Evolutionary conservation across 257 asterid genomes (phyloP).

Genomic region (Avicennia marina): DNA sequence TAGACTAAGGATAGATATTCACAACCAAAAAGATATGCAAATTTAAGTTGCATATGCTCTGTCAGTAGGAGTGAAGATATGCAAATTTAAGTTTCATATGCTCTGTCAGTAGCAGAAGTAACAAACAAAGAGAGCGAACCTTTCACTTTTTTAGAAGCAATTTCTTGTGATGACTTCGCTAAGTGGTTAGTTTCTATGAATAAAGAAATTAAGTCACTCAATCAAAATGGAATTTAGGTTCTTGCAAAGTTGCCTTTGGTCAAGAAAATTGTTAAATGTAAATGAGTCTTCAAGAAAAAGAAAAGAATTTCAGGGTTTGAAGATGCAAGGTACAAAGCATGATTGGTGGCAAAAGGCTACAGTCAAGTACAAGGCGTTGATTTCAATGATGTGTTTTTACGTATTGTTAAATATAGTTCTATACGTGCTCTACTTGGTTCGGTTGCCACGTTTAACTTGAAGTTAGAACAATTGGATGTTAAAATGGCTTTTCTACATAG

Average conservation of each 20-base stretch:
- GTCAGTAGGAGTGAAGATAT: neutral
- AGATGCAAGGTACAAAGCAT: neutral
- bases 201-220: neutral
- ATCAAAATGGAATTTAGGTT: neutral
- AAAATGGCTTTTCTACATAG: neutral
- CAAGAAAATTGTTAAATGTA: slow-evolving; percentile 1
- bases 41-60: neutral
- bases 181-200: slow-evolving; percentile 7
- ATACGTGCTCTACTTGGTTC: neutral
- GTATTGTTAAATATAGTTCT: too few species aligned
- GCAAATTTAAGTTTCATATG: neutral
- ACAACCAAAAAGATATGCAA: too few species aligned
- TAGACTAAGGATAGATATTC: too few species aligned
- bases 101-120: neutral
- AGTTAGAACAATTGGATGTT: neutral
- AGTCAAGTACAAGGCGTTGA: neutral
- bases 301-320: neutral
- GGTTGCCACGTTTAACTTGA: neutral
- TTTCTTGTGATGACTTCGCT: neutral
- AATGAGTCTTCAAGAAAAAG: slow-evolving; percentile 1
- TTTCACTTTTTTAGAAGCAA: neutral
- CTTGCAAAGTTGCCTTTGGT: neutral
- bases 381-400: neutral
- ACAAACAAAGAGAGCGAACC: too few species aligned
- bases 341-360: slow-evolving; percentile 14